These are phyloP conservation scores for Alternaria brassicae DNA, from an alignment of 2,329 filamentous ascomycete genomes.

Conservation along the genomic window DNA sequence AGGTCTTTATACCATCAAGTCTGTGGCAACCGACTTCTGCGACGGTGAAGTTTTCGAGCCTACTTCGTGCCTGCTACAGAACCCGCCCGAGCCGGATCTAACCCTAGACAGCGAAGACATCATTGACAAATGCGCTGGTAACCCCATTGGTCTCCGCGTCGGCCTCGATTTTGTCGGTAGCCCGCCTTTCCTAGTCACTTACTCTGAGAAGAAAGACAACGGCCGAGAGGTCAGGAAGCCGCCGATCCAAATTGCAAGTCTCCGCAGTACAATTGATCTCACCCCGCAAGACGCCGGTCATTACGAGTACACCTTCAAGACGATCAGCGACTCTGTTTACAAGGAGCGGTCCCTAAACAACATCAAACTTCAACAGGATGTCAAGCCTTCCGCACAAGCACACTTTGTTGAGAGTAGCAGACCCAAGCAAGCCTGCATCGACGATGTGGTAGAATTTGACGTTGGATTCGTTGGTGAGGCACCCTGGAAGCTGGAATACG, in stretches of 20 bases:
- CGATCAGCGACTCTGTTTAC: slow-evolving; percentile 85
- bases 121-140: slow-evolving; percentile 93
- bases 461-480: slow-evolving; percentile 80
- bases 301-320: slow-evolving; percentile 85
- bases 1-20: slow-evolving; percentile 85
- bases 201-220: slow-evolving; percentile 70
- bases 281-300: slow-evolving; percentile 81
- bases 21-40: slow-evolving; percentile 81
- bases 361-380: slow-evolving; percentile 80
- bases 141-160: slow-evolving; percentile 87
- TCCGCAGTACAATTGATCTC: slow-evolving; percentile 84
- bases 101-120: slow-evolving; percentile 79
- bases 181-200: slow-evolving; percentile 85
- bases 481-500: slow-evolving; percentile 91
- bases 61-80: slow-evolving; percentile 89
- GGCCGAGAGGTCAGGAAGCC: slow-evolving; percentile 60
- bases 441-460: slow-evolving; percentile 77
- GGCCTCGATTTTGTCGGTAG: slow-evolving; percentile 90
- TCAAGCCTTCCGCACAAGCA: slow-evolving; percentile 90
- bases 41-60: slow-evolving; percentile 90
- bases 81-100: slow-evolving; percentile 85
- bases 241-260: slow-evolving; percentile 64
- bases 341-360: slow-evolving; percentile 59
- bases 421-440: slow-evolving; percentile 76
- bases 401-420: slow-evolving; percentile 65